Percentiles rank a stretch among this genome's conserved stretches.
Conservation (phyloP, 257 asterid genomes). For the Leonotis leonurus region DNA sequence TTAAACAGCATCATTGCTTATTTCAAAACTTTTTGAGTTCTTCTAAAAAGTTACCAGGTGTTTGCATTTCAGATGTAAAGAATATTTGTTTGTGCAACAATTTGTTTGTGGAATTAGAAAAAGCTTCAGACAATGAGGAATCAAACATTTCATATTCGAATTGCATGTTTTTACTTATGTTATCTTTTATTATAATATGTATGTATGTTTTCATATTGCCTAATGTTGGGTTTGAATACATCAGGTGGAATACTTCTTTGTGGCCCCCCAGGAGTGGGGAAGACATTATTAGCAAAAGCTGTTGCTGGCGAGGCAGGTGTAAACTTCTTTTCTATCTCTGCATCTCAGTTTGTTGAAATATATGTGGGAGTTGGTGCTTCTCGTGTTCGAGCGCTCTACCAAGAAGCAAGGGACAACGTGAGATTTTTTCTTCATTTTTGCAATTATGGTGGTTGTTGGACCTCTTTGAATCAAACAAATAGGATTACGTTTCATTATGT, state of each 20-base stretch:
- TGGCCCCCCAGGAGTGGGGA: slow-evolving; percentile 99
- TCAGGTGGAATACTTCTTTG: slow-evolving; percentile 97
- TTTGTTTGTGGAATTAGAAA: background rate
- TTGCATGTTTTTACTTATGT: background rate
- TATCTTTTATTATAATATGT: background rate
- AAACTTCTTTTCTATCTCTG: slow-evolving; percentile 97
- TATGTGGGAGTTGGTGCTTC: slow-evolving; percentile 99
- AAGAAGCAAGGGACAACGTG: slow-evolving; percentile 95
- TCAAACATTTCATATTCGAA: background rate
- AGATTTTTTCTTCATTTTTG: slow-evolving; percentile 16
- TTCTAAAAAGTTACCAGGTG: background rate
- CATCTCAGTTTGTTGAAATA: slow-evolving; percentile 95
- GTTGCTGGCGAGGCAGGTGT: slow-evolving; percentile 99
- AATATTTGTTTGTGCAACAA: background rate
- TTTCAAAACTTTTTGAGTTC: background rate
- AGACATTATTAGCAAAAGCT: slow-evolving; percentile 93
- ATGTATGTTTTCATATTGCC: background rate
- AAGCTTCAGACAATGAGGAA: background rate
- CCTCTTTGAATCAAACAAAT: background rate
- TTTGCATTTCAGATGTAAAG: background rate
- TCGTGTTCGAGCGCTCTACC: slow-evolving; percentile 93
- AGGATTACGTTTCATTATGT: slow-evolving; percentile 1
- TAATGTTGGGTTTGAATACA: slow-evolving; percentile 18
- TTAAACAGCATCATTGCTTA: background rate
- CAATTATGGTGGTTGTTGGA: background rate